phyloP scores from a whole-genome alignment of 305 asterid species.

The Ilex paraguariensis region DNA sequence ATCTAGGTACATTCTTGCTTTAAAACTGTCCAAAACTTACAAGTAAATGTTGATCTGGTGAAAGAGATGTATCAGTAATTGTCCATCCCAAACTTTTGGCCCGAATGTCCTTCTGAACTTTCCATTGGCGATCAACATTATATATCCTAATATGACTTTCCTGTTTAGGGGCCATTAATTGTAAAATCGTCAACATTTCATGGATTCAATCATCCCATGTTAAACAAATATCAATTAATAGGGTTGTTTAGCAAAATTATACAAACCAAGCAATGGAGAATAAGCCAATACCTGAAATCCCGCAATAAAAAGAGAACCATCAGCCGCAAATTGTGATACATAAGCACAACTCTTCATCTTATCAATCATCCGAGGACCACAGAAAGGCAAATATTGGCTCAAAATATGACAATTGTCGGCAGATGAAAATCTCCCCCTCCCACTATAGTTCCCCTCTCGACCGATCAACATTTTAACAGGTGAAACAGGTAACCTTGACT shows the following conservation, averaged over 20 bases:
- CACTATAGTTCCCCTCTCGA: conserved; percentile 69
- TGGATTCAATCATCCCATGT: background rate
- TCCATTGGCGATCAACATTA: conserved; percentile 69
- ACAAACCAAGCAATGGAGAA: background rate
- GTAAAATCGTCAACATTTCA: background rate
- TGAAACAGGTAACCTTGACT: conserved; percentile 44
- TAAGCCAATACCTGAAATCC: conserved; percentile 70
- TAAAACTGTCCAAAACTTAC: conserved; percentile 37
- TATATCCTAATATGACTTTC: conserved; percentile 69
- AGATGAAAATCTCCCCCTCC: conserved; percentile 75
- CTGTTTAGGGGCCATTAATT: conserved; percentile 27
- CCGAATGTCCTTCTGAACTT: conserved; percentile 57
- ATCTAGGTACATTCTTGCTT: too few relatives aligned
- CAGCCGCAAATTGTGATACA: conserved; percentile 80
- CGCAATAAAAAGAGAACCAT: conserved; percentile 90
- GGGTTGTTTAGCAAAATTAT: too few relatives aligned
- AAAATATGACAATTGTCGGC: conserved; percentile 78
- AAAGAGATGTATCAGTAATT: conserved; percentile 66
- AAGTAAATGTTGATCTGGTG: conserved; percentile 75
- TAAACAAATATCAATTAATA: too few relatives aligned
- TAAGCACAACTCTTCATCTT: conserved; percentile 62
- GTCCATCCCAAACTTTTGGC: conserved; percentile 81
- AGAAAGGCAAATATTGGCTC: conserved; percentile 67
- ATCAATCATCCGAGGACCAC: conserved; percentile 58
- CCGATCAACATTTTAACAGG: conserved; percentile 75